phyloP scores from a whole-genome alignment of 148 eudicot genomes.

The Simmondsia chinensis region DNA sequence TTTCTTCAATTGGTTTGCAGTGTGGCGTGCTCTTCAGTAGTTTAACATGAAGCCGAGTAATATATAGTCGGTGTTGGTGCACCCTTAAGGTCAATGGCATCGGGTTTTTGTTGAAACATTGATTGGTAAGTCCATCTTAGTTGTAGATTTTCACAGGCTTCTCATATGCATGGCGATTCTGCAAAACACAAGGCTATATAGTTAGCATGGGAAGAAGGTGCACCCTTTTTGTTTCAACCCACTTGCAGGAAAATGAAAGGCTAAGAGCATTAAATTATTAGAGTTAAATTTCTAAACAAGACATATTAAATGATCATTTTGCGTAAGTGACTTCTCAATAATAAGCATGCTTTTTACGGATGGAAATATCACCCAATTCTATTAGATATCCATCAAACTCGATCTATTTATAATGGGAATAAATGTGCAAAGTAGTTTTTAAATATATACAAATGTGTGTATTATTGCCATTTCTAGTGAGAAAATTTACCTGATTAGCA shows the following conservation, averaged over 20 bases:
- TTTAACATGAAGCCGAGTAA: conserved; percentile 8
- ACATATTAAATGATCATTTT: no score
- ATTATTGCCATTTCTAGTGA: neutral
- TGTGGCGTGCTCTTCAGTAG: conserved; percentile 2
- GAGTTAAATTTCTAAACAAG: no score
- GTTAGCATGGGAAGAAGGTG: no score
- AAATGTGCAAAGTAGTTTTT: no score
- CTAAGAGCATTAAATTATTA: no score
- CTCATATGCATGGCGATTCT: conserved; percentile 88
- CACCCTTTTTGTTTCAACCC: no score
- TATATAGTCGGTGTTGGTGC: conserved; percentile 8
- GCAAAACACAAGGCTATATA: conserved; percentile 22
- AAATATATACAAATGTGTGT: neutral
- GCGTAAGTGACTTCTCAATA: no score
- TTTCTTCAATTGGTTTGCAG: conserved; percentile 5
- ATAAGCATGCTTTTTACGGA: no score
- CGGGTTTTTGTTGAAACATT: conserved; percentile 3
- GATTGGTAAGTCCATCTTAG: conserved; percentile 24
- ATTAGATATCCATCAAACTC: no score
- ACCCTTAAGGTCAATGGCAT: conserved; percentile 15
- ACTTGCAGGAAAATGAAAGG: no score
- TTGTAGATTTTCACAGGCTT: conserved; percentile 92
- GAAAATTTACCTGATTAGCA: conserved; percentile 45
- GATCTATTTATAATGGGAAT: no score
- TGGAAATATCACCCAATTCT: no score